Percentiles rank a stretch among this genome's conserved stretches.
These are phyloP conservation scores for Plasmodium ovale DNA, from an alignment of 169 alveolate genomes.

Conservation along the genomic window DNA sequence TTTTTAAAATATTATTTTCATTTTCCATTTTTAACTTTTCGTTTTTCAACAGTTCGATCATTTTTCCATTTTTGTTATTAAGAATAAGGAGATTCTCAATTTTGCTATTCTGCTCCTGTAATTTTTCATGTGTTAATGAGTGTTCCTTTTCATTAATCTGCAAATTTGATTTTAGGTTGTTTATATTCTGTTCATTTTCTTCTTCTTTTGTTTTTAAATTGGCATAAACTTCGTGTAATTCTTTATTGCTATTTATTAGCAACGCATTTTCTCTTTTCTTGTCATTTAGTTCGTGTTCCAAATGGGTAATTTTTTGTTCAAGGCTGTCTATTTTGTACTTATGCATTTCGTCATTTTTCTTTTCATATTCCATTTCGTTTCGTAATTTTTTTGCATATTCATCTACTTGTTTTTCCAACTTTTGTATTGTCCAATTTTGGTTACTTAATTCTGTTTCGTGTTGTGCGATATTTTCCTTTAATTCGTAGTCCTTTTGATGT, in stretches of 20 bases:
- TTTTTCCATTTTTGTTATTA: slow-evolving; percentile 44
- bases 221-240: slow-evolving; percentile 1
- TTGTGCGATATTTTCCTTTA: background rate
- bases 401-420: slow-evolving; percentile 11
- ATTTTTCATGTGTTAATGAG: slow-evolving; percentile 12
- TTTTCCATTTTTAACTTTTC: slow-evolving; percentile 51
- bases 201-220: slow-evolving; percentile 42
- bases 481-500: slow-evolving; percentile 27
- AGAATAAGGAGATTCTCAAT: slow-evolving; percentile 27
- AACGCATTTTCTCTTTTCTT: background rate
- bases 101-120: slow-evolving; percentile 34
- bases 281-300: slow-evolving; percentile 15
- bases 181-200: slow-evolving; percentile 57
- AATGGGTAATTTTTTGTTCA: slow-evolving; percentile 7
- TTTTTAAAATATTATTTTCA: slow-evolving; percentile 64
- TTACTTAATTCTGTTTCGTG: background rate
- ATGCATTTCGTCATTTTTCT: background rate
- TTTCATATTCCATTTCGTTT: slow-evolving; percentile 19
- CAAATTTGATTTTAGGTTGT: slow-evolving; percentile 20
- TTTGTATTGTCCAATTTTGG: background rate
- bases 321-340: background rate
- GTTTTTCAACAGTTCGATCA: slow-evolving; percentile 34
- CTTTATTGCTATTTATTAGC: slow-evolving; percentile 14
- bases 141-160: slow-evolving; percentile 28
- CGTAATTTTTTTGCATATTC: slow-evolving; percentile 23